Evolutionary conservation across 208 protist genomes (phyloP).

Genomic region (Tritrichomonas musculus): DNA sequence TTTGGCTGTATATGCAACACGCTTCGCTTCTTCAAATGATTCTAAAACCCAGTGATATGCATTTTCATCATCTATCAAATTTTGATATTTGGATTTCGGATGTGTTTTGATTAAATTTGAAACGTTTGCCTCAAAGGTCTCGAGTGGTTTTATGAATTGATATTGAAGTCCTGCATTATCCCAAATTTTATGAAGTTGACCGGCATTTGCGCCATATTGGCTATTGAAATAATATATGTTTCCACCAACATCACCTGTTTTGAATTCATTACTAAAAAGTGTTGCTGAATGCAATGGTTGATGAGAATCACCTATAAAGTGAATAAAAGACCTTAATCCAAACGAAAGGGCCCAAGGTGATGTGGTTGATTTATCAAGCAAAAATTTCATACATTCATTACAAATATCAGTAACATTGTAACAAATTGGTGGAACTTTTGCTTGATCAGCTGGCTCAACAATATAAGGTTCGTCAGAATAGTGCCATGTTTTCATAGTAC

Average conservation of each 20-base stretch:
- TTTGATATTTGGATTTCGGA: background rate
- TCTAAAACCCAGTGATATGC: background rate
- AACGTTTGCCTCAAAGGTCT: background rate
- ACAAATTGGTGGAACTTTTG: background rate
- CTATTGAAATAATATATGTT: background rate
- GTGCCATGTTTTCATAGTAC: background rate
- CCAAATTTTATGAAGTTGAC: background rate
- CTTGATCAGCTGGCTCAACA: too few relatives aligned
- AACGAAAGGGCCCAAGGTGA: background rate
- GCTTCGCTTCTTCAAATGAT: background rate
- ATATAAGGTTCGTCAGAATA: background rate
- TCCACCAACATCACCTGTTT: background rate
- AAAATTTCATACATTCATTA: background rate
- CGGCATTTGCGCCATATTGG: background rate
- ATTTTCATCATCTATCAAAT: background rate
- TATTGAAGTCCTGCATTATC: background rate
- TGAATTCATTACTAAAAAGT: background rate
- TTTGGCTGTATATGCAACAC: background rate
- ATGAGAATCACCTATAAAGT: conserved; percentile 24
- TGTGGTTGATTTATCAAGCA: background rate
- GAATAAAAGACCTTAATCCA: background rate
- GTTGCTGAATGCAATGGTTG: background rate
- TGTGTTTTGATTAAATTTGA: background rate
- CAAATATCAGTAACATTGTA: background rate
- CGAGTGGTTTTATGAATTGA: background rate